Evolutionary conservation across 805 yeast genomes (phyloP).

Genomic region (Hanseniaspora clermontiae): DNA sequence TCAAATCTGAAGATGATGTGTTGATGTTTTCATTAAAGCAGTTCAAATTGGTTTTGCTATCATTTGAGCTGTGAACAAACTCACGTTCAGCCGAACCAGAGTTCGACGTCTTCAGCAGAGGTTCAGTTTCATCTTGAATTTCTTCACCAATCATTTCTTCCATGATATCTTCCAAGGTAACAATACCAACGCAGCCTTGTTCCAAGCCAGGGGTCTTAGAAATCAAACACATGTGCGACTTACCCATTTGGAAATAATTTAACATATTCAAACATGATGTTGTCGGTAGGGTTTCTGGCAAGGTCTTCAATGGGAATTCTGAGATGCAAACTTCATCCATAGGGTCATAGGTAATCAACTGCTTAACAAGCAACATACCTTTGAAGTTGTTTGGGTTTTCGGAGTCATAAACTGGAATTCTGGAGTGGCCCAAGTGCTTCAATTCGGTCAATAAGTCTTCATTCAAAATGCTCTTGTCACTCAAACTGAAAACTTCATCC

Average conservation of each 20-base stretch:
- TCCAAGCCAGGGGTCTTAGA: slow-evolving; percentile 73
- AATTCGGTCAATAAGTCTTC: slow-evolving; percentile 78
- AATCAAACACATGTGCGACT: slow-evolving; percentile 92
- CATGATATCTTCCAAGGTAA: slow-evolving; percentile 93
- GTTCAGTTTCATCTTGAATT: slow-evolving; percentile 92
- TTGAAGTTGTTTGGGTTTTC: slow-evolving; percentile 80
- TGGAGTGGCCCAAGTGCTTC: slow-evolving; percentile 83
- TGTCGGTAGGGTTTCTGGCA: slow-evolving; percentile 85
- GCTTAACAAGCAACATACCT: slow-evolving; percentile 89
- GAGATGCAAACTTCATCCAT: slow-evolving; percentile 90
- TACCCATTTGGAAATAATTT: slow-evolving; percentile 95
- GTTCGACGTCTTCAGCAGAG: slow-evolving; percentile 48
- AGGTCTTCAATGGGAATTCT: slow-evolving; percentile 84
- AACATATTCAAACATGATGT: slow-evolving; percentile 88
- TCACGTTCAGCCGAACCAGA: not conserved
- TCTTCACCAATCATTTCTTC: slow-evolving; percentile 97
- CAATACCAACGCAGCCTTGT: slow-evolving; percentile 77
- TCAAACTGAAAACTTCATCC: slow-evolving; percentile 74
- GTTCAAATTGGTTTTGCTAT: not conserved
- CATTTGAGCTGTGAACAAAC: not conserved
- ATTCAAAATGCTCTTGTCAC: slow-evolving; percentile 70
- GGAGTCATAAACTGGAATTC: slow-evolving; percentile 89
- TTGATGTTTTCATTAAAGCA: not conserved
- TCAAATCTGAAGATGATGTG: not conserved
- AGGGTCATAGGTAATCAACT: slow-evolving; percentile 88